A percentile compares a stretch with the other conserved stretches of the same genome.
Conservation (phyloP, 2,329 filamentous ascomycete species). For the Akanthomyces dipterigenus region DNA sequence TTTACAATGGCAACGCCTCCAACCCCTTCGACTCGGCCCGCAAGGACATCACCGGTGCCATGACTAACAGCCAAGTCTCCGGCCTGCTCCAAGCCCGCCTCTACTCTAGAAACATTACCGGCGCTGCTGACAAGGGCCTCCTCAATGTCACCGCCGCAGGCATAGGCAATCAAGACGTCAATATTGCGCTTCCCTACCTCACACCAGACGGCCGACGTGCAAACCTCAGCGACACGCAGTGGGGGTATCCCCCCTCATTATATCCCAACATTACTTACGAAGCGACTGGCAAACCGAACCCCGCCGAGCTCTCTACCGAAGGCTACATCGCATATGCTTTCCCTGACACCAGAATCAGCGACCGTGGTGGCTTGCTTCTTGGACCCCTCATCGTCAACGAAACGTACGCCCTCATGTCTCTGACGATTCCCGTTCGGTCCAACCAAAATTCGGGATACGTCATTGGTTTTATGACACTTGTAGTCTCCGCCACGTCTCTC, state of each 20-base stretch:
- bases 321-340: constrained; percentile 43
- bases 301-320: constrained; percentile 32
- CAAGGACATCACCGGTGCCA: constrained; percentile 62
- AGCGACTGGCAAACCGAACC: constrained; percentile 35
- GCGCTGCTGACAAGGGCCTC: constrained; percentile 43
- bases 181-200: constrained; percentile 56
- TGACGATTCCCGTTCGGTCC: constrained; percentile 73
- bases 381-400: constrained; percentile 70
- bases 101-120: constrained; percentile 62
- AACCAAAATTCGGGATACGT: constrained; percentile 55
- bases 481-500: constrained; percentile 61
- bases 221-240: constrained; percentile 52
- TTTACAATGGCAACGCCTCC: constrained; percentile 49
- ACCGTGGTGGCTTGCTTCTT: constrained; percentile 57
- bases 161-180: constrained; percentile 22
- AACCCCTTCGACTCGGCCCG: constrained; percentile 55
- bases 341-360: constrained; percentile 41
- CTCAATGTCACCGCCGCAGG: constrained; percentile 55
- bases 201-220: constrained; percentile 51
- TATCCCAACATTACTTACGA: constrained; percentile 75
- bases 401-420: constrained; percentile 68
- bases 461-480: constrained; percentile 75
- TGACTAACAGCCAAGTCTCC: constrained; percentile 52
- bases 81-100: constrained; percentile 64
- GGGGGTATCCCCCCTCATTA: constrained; percentile 63